phyloP scores from a whole-genome alignment of 441 rosid species.

The Populus tomentosa region DNA sequence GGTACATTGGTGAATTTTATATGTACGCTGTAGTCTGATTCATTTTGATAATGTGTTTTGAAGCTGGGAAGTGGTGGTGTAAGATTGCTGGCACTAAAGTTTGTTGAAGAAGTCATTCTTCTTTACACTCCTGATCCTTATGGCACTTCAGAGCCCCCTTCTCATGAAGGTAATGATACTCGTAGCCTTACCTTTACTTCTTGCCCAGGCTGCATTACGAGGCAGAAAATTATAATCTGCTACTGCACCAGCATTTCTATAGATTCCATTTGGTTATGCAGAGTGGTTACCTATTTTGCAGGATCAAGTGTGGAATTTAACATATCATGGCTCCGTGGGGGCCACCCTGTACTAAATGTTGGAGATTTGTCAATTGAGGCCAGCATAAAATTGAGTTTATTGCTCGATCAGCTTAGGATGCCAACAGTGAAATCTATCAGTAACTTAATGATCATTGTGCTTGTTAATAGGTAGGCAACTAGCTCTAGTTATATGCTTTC shows the following conservation, averaged over 20 bases:
- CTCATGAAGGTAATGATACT: conserved; percentile 56
- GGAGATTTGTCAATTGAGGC: conserved; percentile 97
- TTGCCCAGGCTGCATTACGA: conserved; percentile 4
- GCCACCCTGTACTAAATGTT: conserved; percentile 81
- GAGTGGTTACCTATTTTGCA: conserved; percentile 30
- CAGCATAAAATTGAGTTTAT: conserved; percentile 63
- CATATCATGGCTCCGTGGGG: conserved; percentile 79
- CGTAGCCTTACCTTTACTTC: conserved; percentile 12
- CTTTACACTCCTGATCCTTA: conserved; percentile 89
- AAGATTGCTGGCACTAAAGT: conserved; percentile 79
- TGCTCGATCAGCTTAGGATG: conserved; percentile 94
- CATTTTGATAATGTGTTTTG: conserved; percentile 23
- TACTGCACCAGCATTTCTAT: neutral
- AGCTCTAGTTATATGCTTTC: conserved; percentile 15
- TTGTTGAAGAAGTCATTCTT: conserved; percentile 87
- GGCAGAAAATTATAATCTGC: neutral
- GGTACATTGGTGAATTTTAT: conserved; percentile 15
- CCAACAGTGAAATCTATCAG: conserved; percentile 82
- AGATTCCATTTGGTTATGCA: conserved; percentile 20
- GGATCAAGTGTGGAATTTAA: conserved; percentile 66
- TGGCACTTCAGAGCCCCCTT: conserved; percentile 58
- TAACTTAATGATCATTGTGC: conserved; percentile 64
- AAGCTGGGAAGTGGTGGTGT: conserved; percentile 87
- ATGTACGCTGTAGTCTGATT: conserved; percentile 28
- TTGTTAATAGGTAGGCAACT: conserved; percentile 62